These are phyloP conservation scores for Rosa multiflora DNA, from an alignment of 306 rosid species.

Conservation along the genomic window DNA sequence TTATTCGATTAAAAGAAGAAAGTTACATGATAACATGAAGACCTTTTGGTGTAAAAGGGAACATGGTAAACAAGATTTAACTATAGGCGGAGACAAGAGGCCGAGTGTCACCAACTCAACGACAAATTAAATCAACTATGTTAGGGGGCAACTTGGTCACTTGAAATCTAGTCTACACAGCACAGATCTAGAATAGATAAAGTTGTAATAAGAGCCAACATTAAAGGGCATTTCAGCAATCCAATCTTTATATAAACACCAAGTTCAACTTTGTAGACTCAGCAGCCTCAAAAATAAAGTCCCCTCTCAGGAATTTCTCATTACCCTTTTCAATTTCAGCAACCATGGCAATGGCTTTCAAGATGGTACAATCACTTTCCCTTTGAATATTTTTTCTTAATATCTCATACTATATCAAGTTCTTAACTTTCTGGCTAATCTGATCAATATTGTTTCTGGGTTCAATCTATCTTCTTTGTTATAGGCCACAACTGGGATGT, in stretches of 20 bases:
- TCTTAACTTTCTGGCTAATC: not conserved
- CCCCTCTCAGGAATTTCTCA: slow-evolving; percentile 9
- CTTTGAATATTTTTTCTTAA: not conserved
- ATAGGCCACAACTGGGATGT: slow-evolving; percentile 98
- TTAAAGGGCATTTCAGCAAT: slow-evolving; percentile 23
- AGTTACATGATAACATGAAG: not conserved
- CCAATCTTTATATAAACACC: slow-evolving; percentile 24
- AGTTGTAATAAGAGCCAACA: slow-evolving; percentile 28
- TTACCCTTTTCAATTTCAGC: slow-evolving; percentile 12
- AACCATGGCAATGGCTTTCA: slow-evolving; percentile 99
- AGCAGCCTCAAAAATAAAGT: slow-evolving; percentile 13
- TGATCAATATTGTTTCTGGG: not conserved
- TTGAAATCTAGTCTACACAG: not conserved
- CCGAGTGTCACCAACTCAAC: slow-evolving; percentile 18
- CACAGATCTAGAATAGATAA: slow-evolving; percentile 22
- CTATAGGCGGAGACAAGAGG: slow-evolving; percentile 14
- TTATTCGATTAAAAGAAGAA: not conserved
- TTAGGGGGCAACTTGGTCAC: slow-evolving; percentile 29
- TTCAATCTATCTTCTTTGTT: not conserved
- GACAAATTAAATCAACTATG: slow-evolving; percentile 17
- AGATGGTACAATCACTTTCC: slow-evolving; percentile 61
- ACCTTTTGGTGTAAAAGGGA: not conserved
- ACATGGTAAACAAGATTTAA: not conserved
- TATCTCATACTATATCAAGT: not conserved
- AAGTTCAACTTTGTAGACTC: slow-evolving; percentile 18